Percentiles rank a stretch among this genome's conserved stretches.
Conservation (phyloP, 2,329 filamentous ascomycete species). For the Pezicula radicicola region DNA sequence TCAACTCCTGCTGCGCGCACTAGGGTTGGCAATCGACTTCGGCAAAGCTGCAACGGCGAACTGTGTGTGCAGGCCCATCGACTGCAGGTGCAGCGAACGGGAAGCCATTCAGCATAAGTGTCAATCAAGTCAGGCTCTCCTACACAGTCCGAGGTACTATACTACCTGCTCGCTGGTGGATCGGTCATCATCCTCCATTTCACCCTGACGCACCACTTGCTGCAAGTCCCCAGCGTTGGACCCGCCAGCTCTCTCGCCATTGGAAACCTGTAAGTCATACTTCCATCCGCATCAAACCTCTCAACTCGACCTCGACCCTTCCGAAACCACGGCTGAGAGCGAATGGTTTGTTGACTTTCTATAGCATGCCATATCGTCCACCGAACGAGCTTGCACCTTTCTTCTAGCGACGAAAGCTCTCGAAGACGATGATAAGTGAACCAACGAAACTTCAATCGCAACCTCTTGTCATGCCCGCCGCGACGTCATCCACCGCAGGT, state of each 20-base stretch:
- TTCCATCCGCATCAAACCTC: conserved; percentile 10
- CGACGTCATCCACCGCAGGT: conserved; percentile 23
- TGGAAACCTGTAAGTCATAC: conserved; percentile 23
- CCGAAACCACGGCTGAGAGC: conserved; percentile 10
- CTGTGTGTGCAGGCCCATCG: not conserved
- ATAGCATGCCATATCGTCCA: conserved; percentile 22
- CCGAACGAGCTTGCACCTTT: conserved; percentile 15
- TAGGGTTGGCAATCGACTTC: conserved; percentile 1
- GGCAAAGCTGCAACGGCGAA: conserved; percentile 1
- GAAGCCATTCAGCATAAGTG: conserved; percentile 12
- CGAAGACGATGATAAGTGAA: conserved; percentile 22
- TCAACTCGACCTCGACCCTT: conserved; percentile 18
- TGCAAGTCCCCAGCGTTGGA: conserved; percentile 21
- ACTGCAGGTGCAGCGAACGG: not conserved
- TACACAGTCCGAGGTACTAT: not conserved
- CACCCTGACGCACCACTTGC: conserved; percentile 14
- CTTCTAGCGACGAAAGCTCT: conserved; percentile 10
- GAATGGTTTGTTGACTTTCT: conserved; percentile 18
- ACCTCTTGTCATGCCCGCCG: conserved; percentile 25
- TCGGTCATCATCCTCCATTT: not conserved
- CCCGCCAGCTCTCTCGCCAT: conserved; percentile 19
- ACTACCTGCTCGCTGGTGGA: not conserved
- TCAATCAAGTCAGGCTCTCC: not conserved
- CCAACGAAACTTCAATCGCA: conserved; percentile 20
- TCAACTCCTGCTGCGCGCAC: not conserved